These are phyloP conservation scores for Aspergillus pseudoterreus DNA, from an alignment of 2,329 filamentous ascomycete species.

Conservation along the genomic window DNA sequence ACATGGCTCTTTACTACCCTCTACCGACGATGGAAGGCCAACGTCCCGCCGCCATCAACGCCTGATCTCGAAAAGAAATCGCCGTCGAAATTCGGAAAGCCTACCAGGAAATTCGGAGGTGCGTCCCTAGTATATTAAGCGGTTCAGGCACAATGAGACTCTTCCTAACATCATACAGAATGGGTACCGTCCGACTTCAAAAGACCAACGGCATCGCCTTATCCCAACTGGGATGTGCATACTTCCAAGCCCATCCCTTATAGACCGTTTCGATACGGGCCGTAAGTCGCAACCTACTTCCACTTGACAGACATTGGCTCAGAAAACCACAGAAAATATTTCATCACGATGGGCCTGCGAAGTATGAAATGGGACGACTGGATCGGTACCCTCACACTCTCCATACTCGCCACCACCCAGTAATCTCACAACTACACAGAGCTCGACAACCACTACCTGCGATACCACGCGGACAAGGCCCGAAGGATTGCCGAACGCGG, in stretches of 20 bases:
- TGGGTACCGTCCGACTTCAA: slow-evolving; percentile 59
- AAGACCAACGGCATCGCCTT: slow-evolving; percentile 58
- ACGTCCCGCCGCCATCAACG: slow-evolving; percentile 20
- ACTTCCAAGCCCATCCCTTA: slow-evolving; percentile 72
- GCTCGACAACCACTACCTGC: slow-evolving; percentile 73
- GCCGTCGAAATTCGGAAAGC: slow-evolving; percentile 27
- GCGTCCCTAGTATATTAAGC: slow-evolving; percentile 8
- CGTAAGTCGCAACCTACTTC: slow-evolving; percentile 35
- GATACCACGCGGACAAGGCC: slow-evolving; percentile 69
- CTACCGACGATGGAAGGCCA: background rate
- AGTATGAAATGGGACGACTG: slow-evolving; percentile 67
- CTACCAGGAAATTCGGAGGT: slow-evolving; percentile 47
- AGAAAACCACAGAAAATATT: slow-evolving; percentile 52
- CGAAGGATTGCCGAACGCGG: slow-evolving; percentile 65
- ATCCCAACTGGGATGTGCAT: slow-evolving; percentile 65
- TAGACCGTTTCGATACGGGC: slow-evolving; percentile 72
- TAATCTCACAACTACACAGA: slow-evolving; percentile 42
- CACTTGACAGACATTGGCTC: background rate
- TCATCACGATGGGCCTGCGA: slow-evolving; percentile 74
- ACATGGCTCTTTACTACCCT: background rate
- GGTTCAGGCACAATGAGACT: background rate
- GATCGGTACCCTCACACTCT: slow-evolving; percentile 49
- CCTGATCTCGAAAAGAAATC: slow-evolving; percentile 47
- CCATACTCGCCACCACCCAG: background rate
- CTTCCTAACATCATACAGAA: slow-evolving; percentile 27